phyloP scores from a whole-genome alignment of 352 stramenopile genomes.

The Discostella stelligera region DNA sequence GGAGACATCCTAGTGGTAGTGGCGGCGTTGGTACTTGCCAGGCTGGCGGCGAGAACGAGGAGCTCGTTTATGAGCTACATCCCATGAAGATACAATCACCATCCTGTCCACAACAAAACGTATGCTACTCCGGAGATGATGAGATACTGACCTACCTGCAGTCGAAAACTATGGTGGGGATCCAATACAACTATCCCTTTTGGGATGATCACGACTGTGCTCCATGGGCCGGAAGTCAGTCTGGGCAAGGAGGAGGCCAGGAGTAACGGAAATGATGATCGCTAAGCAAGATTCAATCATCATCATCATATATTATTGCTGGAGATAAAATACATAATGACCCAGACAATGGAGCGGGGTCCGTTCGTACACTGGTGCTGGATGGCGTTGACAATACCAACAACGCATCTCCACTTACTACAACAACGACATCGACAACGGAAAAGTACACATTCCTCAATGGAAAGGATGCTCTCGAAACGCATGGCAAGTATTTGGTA shows the following conservation, averaged over 20 bases:
- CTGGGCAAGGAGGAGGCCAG: slow-evolving; percentile 43
- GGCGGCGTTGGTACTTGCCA: too few species aligned
- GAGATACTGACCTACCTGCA: slow-evolving; percentile 66
- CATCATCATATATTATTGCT: slow-evolving; percentile 83
- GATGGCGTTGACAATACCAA: neutral
- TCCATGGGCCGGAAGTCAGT: slow-evolving; percentile 77
- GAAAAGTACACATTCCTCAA: slow-evolving; percentile 51
- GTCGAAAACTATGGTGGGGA: slow-evolving; percentile 58
- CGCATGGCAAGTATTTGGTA: slow-evolving; percentile 77
- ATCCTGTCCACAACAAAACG: too few species aligned
- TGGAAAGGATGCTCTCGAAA: slow-evolving; percentile 41
- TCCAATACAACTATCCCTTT: slow-evolving; percentile 78
- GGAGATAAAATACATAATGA: slow-evolving; percentile 85
- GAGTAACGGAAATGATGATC: slow-evolving; percentile 4
- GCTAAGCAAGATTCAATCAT: slow-evolving; percentile 32
- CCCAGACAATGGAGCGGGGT: slow-evolving; percentile 65
- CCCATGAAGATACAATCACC: slow-evolving; percentile 15
- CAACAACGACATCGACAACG: too few species aligned
- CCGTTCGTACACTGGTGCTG: slow-evolving; percentile 48
- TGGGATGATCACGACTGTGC: slow-evolving; percentile 63
- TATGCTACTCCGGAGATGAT: slow-evolving; percentile 59
- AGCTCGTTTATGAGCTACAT: slow-evolving; percentile 54
- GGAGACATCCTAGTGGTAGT: slow-evolving; percentile 3
- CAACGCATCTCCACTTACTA: too few species aligned
- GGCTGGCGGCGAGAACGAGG: slow-evolving; percentile 15